phyloP scores from a whole-genome alignment of 1,139 yeast species.

The Saccharomycopsis hybrid region DNA sequence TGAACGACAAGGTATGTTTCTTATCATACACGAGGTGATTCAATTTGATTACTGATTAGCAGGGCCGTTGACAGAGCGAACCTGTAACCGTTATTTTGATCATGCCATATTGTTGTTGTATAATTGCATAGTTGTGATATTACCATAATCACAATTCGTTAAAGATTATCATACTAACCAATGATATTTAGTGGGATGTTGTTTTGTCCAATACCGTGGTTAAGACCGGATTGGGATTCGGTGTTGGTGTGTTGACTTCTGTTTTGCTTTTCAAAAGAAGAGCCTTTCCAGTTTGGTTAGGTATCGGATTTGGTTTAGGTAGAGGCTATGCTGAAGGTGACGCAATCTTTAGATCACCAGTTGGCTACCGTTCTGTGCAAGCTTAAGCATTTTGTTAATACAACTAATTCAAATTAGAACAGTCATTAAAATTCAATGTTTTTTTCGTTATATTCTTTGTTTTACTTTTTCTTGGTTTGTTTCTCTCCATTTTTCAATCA shows the following conservation, averaged over 20 bases:
- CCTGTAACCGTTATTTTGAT: too few relatives aligned
- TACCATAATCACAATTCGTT: too few relatives aligned
- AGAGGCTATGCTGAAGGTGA: constrained; percentile 98
- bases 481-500: too few relatives aligned
- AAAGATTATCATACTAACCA: constrained; percentile 10
- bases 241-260: constrained; percentile 94
- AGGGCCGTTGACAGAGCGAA: too few relatives aligned
- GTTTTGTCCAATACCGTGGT: constrained; percentile 91
- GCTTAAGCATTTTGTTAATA: constrained; percentile 33
- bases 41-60: too few relatives aligned
- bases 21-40: too few relatives aligned
- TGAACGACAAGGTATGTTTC: constrained; percentile 59
- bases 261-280: constrained; percentile 88
- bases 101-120: too few relatives aligned
- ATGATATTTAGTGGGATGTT: constrained; percentile 69
- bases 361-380: constrained; percentile 67
- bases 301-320: constrained; percentile 93
- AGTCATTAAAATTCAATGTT: too few relatives aligned
- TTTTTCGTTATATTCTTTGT: too few relatives aligned
- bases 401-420: too few relatives aligned
- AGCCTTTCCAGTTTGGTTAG: constrained; percentile 95
- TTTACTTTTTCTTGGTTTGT: too few relatives aligned
- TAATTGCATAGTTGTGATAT: too few relatives aligned
- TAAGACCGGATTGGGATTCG: constrained; percentile 96
- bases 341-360: constrained; percentile 81